These are phyloP conservation scores for Verruconis gallopava DNA, from an alignment of 2,329 filamentous ascomycete genomes.

Conservation along the genomic window DNA sequence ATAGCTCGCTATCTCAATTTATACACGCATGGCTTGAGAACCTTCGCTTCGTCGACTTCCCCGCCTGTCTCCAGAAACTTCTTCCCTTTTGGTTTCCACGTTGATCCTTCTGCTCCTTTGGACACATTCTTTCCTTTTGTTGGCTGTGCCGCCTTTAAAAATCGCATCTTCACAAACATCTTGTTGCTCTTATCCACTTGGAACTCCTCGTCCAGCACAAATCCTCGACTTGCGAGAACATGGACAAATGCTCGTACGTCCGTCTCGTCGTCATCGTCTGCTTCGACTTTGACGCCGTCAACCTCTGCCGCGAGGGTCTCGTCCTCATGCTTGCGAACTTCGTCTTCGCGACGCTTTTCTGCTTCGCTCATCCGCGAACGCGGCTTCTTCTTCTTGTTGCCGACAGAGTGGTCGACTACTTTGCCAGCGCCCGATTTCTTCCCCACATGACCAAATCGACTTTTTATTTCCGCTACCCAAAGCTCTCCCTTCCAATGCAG, in stretches of 20 bases:
- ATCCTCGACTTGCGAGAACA: conserved; percentile 67
- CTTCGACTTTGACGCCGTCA: conserved; percentile 50
- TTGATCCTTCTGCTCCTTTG: conserved; percentile 22
- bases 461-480: conserved; percentile 96
- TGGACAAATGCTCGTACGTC: conserved; percentile 81
- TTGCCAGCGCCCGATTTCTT: conserved; percentile 28
- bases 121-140: conserved; percentile 59
- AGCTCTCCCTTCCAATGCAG: conserved; percentile 90
- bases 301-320: conserved; percentile 50
- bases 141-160: conserved; percentile 69
- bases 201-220: conserved; percentile 57
- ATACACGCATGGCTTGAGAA: conserved; percentile 92
- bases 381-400: conserved; percentile 45
- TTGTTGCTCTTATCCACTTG: conserved; percentile 77
- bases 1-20: conserved; percentile 75
- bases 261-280: conserved; percentile 51
- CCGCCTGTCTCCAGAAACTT: conserved; percentile 47
- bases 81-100: conserved; percentile 21
- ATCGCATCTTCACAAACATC: conserved; percentile 98
- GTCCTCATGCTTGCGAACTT: conserved; percentile 39
- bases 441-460: conserved; percentile 56
- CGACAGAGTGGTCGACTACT: conserved; percentile 55
- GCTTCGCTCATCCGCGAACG: conserved; percentile 21
- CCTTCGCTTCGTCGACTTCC: conserved; percentile 50
- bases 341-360: conserved; percentile 28